A percentile compares a stretch with the other conserved stretches of the same genome.
phyloP scores from a whole-genome alignment of 352 stramenopile species.

The Phytopythium vexans region DNA sequence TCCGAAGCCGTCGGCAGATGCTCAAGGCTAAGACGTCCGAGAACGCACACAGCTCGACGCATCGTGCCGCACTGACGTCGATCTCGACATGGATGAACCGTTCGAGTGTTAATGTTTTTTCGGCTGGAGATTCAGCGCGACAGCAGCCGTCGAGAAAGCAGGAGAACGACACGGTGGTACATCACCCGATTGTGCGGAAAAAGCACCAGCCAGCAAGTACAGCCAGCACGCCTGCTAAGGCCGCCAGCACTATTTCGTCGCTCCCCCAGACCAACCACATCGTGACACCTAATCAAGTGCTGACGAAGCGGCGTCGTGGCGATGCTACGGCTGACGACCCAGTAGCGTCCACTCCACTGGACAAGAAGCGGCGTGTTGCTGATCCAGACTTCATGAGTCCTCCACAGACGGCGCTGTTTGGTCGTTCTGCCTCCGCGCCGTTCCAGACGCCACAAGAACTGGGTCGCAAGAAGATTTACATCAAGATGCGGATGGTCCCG shows the following conservation, averaged over 20 bases:
- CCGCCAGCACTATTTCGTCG: too few species aligned
- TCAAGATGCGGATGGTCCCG: constrained; percentile 82
- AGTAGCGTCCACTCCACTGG: constrained; percentile 5
- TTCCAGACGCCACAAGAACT: constrained; percentile 51
- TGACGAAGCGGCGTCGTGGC: background rate
- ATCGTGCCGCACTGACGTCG: constrained; percentile 17
- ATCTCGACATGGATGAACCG: constrained; percentile 32
- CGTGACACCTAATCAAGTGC: background rate
- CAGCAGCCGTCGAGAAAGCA: background rate
- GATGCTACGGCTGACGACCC: background rate
- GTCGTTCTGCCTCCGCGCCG: constrained; percentile 13
- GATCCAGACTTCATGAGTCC: constrained; percentile 34
- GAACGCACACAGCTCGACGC: background rate
- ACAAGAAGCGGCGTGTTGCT: constrained; percentile 16
- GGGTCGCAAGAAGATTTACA: constrained; percentile 72
- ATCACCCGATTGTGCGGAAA: constrained; percentile 62
- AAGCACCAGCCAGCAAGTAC: too few species aligned
- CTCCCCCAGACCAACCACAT: background rate
- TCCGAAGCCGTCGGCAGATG: constrained; percentile 74
- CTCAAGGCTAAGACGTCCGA: constrained; percentile 47
- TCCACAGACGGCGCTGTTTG: constrained; percentile 8
- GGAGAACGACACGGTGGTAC: constrained; percentile 18
- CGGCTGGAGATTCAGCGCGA: background rate
- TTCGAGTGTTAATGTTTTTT: constrained; percentile 1
- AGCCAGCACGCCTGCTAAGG: too few species aligned